These are phyloP conservation scores for Penicillium sp. DNA, from an alignment of 2,329 filamentous ascomycete species.

Conservation along the genomic window DNA sequence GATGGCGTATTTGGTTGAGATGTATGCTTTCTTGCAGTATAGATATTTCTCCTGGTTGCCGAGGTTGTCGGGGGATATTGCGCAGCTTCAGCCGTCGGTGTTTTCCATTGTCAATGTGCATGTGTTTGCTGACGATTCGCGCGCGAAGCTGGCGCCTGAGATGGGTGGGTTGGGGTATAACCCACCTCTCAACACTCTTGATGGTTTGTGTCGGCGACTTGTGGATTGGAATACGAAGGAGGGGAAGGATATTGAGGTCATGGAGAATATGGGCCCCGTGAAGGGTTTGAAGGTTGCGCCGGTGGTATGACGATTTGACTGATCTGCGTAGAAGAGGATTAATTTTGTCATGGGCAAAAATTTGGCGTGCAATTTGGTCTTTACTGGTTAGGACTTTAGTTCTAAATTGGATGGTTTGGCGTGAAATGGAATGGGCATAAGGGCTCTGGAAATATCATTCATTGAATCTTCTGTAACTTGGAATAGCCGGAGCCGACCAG, in stretches of 20 bases:
- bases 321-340: background rate
- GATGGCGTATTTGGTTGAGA: constrained; percentile 32
- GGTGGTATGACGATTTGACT: constrained; percentile 8
- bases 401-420: background rate
- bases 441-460: background rate
- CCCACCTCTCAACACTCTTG: constrained; percentile 31
- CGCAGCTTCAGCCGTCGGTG: constrained; percentile 32
- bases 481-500: constrained; percentile 2
- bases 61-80: constrained; percentile 24
- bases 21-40: constrained; percentile 30
- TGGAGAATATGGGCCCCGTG: constrained; percentile 13
- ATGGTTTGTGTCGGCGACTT: constrained; percentile 35
- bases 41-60: constrained; percentile 29
- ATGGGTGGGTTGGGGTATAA: constrained; percentile 35
- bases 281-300: constrained; percentile 16
- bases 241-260: constrained; percentile 9
- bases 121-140: constrained; percentile 30
- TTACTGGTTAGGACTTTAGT: background rate
- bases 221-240: constrained; percentile 34
- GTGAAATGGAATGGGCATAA: background rate
- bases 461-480: background rate
- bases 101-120: constrained; percentile 32
- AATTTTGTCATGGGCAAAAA: too few relatives aligned
- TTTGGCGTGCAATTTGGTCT: background rate
- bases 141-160: constrained; percentile 26